Evolutionary conservation across 2,329 filamentous ascomycete species (phyloP), one percentile per base, ranked within the genome.

Genomic region (Pyricularia pennisetigena): DNA sequence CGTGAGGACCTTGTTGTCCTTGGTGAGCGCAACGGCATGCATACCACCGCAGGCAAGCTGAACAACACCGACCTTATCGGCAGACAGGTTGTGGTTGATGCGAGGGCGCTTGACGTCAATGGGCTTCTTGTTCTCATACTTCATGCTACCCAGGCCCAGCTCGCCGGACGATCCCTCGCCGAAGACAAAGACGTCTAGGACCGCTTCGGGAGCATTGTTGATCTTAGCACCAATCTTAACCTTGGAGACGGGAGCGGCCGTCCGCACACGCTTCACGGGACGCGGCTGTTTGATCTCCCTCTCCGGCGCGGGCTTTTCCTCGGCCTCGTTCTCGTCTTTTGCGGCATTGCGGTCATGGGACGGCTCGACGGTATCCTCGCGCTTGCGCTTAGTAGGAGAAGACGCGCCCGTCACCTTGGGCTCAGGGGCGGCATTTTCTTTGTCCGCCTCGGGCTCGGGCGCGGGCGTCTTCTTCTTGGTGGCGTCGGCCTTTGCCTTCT

Each of bases 111-210:
- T 90, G 72, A 92, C 89, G 72, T 93, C 89, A 71, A 91, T 86
- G 54, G 85, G 83, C 77, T 82, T 83, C 80, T 86, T 86, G 71
- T 81, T 82, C 69, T 85, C 80, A 59, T 84, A 80, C 73, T 87
- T 87, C 75, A 86, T 88, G 70, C 84, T 86, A 64, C 92, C 92
- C 23, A 96, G 85, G 54, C 92, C 92, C 63, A 96, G 88, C 80
- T 96, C 92, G 72, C 92, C 92, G n/a, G 88, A 88, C 70, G 86
- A 86, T 54, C 91, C 92, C 76, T 93, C 90, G 67, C 92, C 92
- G 73, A 92, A 94, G 67, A 94, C 90, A 74, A 89, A 94, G 69
- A 95, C 82, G 74, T 94, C 88, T 69, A 95, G 83, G 29, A 82
- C 80, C 71, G 87, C 78, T 0, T 82, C 86, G 4, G 90, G 90